phyloP scores from a whole-genome alignment of 805 yeast species.

The Starmerella scarabaei region DNA sequence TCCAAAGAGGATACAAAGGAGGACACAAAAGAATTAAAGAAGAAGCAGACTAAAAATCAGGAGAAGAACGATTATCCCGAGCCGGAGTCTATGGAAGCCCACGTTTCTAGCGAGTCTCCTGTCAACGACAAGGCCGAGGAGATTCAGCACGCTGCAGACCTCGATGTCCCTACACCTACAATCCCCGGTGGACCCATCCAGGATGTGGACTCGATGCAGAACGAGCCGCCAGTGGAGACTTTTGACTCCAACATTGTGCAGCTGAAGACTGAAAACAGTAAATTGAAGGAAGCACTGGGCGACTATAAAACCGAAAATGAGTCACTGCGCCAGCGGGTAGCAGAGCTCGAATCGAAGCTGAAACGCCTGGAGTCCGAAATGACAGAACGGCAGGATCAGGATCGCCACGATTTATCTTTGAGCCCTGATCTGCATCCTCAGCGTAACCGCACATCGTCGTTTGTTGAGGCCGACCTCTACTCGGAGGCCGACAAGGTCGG shows the following conservation, averaged over 20 bases:
- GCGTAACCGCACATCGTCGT: constrained; percentile 20
- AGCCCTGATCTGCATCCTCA: constrained; percentile 16
- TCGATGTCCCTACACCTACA: too few relatives aligned
- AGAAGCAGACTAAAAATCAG: constrained; percentile 6
- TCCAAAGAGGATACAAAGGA: constrained; percentile 10
- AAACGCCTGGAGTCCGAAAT: constrained; percentile 22
- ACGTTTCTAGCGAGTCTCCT: too few relatives aligned
- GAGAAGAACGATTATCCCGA: constrained; percentile 4
- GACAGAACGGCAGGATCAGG: constrained; percentile 15
- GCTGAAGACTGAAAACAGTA: constrained; percentile 1
- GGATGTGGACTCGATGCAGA: too few relatives aligned
- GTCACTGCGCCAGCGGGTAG: constrained; percentile 27
- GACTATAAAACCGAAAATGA: constrained; percentile 28
- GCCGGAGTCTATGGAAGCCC: constrained; percentile 11
- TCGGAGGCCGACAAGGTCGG: constrained; percentile 43
- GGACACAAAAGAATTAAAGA: constrained; percentile 5
- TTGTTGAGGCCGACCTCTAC: constrained; percentile 29
- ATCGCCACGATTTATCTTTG: constrained; percentile 18
- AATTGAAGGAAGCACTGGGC: constrained; percentile 6
- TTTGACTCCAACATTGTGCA: too few relatives aligned
- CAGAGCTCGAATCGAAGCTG: constrained; percentile 29
- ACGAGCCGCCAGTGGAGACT: too few relatives aligned
- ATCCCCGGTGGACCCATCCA: too few relatives aligned
- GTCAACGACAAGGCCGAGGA: too few relatives aligned
- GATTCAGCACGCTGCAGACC: too few relatives aligned